phyloP scores from a whole-genome alignment of 2,329 filamentous ascomycete species.

The Pestalotiopsis sp. region DNA sequence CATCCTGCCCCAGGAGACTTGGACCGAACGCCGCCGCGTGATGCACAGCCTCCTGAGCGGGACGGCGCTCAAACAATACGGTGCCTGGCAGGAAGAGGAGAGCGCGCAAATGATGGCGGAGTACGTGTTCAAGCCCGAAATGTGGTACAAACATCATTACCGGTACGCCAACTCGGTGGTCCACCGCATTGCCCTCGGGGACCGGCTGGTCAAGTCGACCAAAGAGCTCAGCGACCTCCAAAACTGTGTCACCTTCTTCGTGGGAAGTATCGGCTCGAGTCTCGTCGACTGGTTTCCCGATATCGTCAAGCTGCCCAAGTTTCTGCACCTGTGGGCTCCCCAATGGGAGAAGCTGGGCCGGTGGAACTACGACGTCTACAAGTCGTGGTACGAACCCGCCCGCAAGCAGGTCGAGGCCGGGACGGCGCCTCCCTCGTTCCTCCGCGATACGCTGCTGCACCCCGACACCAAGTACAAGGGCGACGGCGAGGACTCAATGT shows the following conservation, averaged over 20 bases:
- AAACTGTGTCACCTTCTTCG: conserved; percentile 30
- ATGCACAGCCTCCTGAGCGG: conserved; percentile 39
- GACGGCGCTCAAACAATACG: conserved; percentile 31
- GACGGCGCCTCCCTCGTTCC: conserved; percentile 1
- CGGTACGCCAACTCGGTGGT: conserved; percentile 38
- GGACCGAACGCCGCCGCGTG: conserved; percentile 35
- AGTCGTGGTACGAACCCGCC: conserved; percentile 6
- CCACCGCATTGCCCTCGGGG: conserved; percentile 34
- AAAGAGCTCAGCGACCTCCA: conserved; percentile 33
- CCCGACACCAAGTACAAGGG: conserved; percentile 8
- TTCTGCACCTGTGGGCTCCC: conserved; percentile 22
- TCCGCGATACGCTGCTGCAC: conserved; percentile 4
- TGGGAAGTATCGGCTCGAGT: conserved; percentile 26
- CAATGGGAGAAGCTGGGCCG: conserved; percentile 5
- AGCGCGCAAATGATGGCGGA: conserved; percentile 31
- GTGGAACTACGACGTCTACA: conserved; percentile 7
- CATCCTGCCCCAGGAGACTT: conserved; percentile 21
- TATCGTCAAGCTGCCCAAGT: conserved; percentile 23
- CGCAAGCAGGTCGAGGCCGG: conserved; percentile 9
- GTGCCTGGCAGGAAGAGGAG: conserved; percentile 33
- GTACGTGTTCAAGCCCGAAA: conserved; percentile 30
- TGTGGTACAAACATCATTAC: conserved; percentile 36
- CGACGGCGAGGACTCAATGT: conserved; percentile 5
- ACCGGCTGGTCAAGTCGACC: conserved; percentile 28
- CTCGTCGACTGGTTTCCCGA: conserved; percentile 19